Evolutionary conservation across 2,329 filamentous ascomycete genomes (phyloP).

Genomic region (Fusarium papillatum): DNA sequence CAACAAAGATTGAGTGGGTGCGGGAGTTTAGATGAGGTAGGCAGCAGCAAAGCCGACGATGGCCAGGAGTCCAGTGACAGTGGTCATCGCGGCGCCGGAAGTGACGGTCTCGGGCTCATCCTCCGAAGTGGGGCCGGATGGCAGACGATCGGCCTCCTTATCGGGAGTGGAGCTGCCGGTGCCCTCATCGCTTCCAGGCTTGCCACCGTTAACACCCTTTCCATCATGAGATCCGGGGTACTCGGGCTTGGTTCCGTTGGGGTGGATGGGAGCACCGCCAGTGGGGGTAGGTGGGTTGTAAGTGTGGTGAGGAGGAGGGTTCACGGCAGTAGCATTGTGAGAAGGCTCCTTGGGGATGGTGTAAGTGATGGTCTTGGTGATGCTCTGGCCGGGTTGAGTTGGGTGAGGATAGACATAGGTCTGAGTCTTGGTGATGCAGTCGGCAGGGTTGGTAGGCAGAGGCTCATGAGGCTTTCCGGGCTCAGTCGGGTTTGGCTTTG

Average conservation of each 20-base stretch:
- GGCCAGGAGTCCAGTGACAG: conserved; percentile 51
- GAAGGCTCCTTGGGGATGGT: conserved; percentile 35
- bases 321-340: conserved; percentile 33
- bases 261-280: conserved; percentile 24
- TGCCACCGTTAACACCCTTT: conserved; percentile 15
- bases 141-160: conserved; percentile 22
- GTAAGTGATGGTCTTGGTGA: conserved; percentile 44
- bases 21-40: conserved; percentile 55
- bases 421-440: conserved; percentile 44
- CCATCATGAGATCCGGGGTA: conserved; percentile 32
- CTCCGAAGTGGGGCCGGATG: conserved; percentile 25
- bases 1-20: neutral
- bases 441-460: conserved; percentile 31
- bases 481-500: conserved; percentile 15
- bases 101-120: conserved; percentile 35
- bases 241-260: conserved; percentile 31
- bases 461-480: conserved; percentile 35
- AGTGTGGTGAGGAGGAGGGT: conserved; percentile 37
- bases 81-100: conserved; percentile 47
- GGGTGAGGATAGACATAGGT: conserved; percentile 44
- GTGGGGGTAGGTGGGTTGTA: conserved; percentile 33
- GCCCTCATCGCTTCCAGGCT: conserved; percentile 2
- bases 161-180: conserved; percentile 15
- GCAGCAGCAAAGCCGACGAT: conserved; percentile 55
- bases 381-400: conserved; percentile 37